Percentiles rank a stretch among this genome's conserved stretches.
phyloP scores from a whole-genome alignment of 345 rosid genomes.

The Balakata baccata region DNA sequence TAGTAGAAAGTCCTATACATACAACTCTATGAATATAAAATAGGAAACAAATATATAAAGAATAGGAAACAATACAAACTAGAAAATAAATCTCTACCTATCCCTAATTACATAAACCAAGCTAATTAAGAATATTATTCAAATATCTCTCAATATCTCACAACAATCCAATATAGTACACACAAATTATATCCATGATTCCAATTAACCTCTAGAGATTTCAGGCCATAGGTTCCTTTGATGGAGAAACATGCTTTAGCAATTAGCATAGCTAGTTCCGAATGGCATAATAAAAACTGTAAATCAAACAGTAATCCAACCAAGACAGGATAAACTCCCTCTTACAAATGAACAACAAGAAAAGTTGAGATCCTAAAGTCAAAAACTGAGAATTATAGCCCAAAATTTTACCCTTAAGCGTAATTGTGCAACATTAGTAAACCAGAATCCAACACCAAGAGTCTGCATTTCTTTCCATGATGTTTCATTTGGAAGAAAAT shows the following conservation, averaged over 20 bases:
- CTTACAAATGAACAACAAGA: conserved; percentile 9
- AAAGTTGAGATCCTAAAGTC: not conserved
- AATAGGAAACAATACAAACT: too few relatives aligned
- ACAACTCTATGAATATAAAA: too few relatives aligned
- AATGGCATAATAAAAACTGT: conserved; percentile 1
- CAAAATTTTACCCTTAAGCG: conserved; percentile 60
- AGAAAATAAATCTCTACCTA: too few relatives aligned
- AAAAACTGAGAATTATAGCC: conserved; percentile 1
- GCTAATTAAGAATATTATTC: too few relatives aligned
- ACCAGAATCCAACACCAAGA: conserved; percentile 91
- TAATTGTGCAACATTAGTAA: conserved; percentile 56
- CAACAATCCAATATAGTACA: not conserved
- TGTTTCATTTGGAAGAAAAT: conserved; percentile 67
- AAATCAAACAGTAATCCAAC: conserved; percentile 1
- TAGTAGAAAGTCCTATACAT: too few relatives aligned
- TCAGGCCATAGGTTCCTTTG: not conserved
- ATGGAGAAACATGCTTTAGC: conserved; percentile 12
- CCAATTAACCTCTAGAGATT: too few relatives aligned
- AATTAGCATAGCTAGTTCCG: not conserved
- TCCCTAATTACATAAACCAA: too few relatives aligned
- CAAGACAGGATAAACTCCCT: not conserved
- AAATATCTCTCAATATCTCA: too few relatives aligned
- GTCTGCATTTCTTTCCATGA: conserved; percentile 81
- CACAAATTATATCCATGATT: not conserved
- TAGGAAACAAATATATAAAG: too few relatives aligned